Conservation (phyloP, 495 filamentous ascomycete genomes). For the Geoglossum glabrum region DNA sequence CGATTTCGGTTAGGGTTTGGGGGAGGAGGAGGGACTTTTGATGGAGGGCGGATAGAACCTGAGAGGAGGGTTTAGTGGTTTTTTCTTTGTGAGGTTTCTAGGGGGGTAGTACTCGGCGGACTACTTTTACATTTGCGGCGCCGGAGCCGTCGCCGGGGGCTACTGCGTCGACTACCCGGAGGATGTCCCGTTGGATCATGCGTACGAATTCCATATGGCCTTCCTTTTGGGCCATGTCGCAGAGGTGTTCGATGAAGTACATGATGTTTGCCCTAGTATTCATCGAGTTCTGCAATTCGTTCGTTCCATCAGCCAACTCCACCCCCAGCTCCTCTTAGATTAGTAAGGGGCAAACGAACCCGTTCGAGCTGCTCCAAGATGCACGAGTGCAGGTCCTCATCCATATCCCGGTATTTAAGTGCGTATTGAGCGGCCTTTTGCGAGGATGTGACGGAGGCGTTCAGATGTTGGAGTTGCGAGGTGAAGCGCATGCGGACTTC, state of each 20-base stretch:
- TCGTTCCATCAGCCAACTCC: background rate
- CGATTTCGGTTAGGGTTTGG: conserved; percentile 54
- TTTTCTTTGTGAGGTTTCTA: background rate
- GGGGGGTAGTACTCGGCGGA: conserved; percentile 38
- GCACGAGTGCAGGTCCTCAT: conserved; percentile 91
- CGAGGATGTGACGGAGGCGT: conserved; percentile 68
- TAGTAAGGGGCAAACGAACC: conserved; percentile 22
- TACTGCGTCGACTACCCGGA: conserved; percentile 71
- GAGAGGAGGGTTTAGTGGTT: background rate
- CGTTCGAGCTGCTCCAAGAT: conserved; percentile 87
- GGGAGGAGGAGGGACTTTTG: conserved; percentile 42
- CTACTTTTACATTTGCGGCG: conserved; percentile 85
- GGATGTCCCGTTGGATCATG: conserved; percentile 88
- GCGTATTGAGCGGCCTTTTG: conserved; percentile 92
- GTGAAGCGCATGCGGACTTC: conserved; percentile 97
- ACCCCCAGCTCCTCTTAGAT: background rate
- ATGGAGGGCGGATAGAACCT: conserved; percentile 51
- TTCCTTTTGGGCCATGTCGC: conserved; percentile 64
- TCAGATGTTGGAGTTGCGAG: conserved; percentile 64
- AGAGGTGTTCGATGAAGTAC: conserved; percentile 93
- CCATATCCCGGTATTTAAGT: conserved; percentile 74
- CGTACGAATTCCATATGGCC: conserved; percentile 56
- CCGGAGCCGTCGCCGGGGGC: conserved; percentile 76
- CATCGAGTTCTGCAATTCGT: conserved; percentile 66
- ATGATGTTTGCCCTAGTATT: conserved; percentile 97